Percentiles rank a stretch among this genome's conserved stretches.
Conservation (phyloP, 1,284 basidiomycete species). For the Ceratorhiza oryzae-sativae region DNA sequence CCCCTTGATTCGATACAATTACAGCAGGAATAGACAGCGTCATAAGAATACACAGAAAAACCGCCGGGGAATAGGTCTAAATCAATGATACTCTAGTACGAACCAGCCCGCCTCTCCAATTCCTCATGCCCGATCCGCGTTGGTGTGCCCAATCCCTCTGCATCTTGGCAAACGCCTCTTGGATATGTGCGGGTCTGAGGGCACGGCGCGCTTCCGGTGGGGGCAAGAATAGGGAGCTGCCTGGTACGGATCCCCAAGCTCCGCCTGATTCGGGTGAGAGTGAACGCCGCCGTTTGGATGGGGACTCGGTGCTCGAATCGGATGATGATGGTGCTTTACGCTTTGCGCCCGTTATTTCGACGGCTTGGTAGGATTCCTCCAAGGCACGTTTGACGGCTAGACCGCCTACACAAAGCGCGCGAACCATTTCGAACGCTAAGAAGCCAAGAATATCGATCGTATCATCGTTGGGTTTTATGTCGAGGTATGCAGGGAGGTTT, state of each 20-base stretch:
- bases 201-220: conserved; percentile 81
- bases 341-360: conserved; percentile 41
- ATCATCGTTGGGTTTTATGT: conserved; percentile 92
- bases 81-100: conserved; percentile 83
- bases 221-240: conserved; percentile 75
- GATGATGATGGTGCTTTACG: conserved; percentile 42
- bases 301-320: conserved; percentile 41
- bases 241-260: conserved; percentile 55
- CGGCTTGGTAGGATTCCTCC: conserved; percentile 69
- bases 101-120: conserved; percentile 83
- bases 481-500: conserved; percentile 87
- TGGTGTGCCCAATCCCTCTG: conserved; percentile 82
- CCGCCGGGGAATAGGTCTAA: conserved; percentile 51
- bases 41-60: conserved; percentile 38
- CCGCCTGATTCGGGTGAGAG: conserved; percentile 27
- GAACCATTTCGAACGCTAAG: conserved; percentile 96
- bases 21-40: conserved; percentile 37
- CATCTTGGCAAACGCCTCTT: conserved; percentile 88
- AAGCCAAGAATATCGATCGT: conserved; percentile 97
- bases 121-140: conserved; percentile 82
- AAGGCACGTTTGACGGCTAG: conserved; percentile 80
- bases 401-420: conserved; percentile 87
- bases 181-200: conserved; percentile 81
- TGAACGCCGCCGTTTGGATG: conserved; percentile 66
- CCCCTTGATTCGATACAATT: conserved; percentile 11